Evolutionary conservation across 352 stramenopile genomes (phyloP).

Genomic region (Phytopythium montanum): DNA sequence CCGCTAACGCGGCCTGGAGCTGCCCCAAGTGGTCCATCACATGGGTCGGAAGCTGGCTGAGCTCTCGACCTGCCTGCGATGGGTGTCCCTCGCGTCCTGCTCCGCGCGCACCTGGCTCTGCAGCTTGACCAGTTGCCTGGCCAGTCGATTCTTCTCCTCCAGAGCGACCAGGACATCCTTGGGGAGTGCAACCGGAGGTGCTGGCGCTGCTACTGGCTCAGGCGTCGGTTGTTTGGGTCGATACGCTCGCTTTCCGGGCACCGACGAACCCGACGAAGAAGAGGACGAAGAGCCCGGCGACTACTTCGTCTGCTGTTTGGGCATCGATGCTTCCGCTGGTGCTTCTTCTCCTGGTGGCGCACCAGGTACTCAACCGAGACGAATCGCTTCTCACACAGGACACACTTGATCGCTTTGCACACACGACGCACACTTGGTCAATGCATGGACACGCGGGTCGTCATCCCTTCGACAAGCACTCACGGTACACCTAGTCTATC

Average conservation of each 20-base stretch:
- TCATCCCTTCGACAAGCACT: not conserved
- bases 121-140: slow-evolving; percentile 49
- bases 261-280: too few species aligned
- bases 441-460: not conserved
- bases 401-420: slow-evolving; percentile 37
- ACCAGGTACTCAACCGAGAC: slow-evolving; percentile 69
- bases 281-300: slow-evolving; percentile 1
- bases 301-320: slow-evolving; percentile 15
- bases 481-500: not conserved
- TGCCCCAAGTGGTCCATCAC: slow-evolving; percentile 59
- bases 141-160: slow-evolving; percentile 52
- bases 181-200: slow-evolving; percentile 14
- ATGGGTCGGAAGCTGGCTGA: slow-evolving; percentile 47
- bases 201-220: not conserved
- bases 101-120: slow-evolving; percentile 53
- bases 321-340: slow-evolving; percentile 16
- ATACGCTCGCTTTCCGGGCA: slow-evolving; percentile 8
- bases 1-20: slow-evolving; percentile 46
- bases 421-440: not conserved
- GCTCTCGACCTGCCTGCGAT: slow-evolving; percentile 39
- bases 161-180: slow-evolving; percentile 43
- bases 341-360: slow-evolving; percentile 62
- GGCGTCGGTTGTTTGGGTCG: not conserved
- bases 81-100: slow-evolving; percentile 39
- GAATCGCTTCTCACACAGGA: slow-evolving; percentile 76